phyloP scores from a whole-genome alignment of 805 yeast genomes.

The Candida caryicola region DNA sequence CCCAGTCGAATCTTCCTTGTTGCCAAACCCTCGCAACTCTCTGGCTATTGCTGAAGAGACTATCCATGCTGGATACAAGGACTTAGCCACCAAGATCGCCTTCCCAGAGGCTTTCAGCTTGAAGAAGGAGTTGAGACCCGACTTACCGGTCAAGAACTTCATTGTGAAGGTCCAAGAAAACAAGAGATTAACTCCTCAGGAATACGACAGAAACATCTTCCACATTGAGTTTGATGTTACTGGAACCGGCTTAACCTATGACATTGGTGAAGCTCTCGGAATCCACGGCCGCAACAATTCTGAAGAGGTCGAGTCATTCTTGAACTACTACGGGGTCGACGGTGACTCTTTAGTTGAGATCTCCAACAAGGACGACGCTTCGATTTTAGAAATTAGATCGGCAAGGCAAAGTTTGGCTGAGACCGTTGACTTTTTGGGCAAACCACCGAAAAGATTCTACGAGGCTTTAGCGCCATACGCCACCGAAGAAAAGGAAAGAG shows the following conservation, averaged over 20 bases:
- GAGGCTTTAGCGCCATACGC: constrained; percentile 78
- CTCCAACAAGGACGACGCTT: constrained; percentile 62
- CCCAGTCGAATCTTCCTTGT: constrained; percentile 63
- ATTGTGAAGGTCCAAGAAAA: constrained; percentile 88
- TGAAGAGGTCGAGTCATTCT: constrained; percentile 63
- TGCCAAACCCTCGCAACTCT: constrained; percentile 53
- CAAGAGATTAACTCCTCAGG: constrained; percentile 84
- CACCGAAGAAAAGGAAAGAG: constrained; percentile 63
- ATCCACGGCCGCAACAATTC: constrained; percentile 84
- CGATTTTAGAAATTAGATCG: constrained; percentile 68
- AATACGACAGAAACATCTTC: constrained; percentile 92
- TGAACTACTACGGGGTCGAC: constrained; percentile 67
- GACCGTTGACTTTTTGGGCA: constrained; percentile 85
- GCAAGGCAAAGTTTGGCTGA: constrained; percentile 78
- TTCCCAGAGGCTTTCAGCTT: constrained; percentile 78
- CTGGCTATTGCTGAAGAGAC: constrained; percentile 37
- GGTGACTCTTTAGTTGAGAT: constrained; percentile 67
- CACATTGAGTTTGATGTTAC: constrained; percentile 90
- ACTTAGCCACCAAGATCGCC: constrained; percentile 65
- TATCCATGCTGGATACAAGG: constrained; percentile 35
- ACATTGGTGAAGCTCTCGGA: constrained; percentile 95
- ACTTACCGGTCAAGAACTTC: constrained; percentile 78
- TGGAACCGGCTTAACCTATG: constrained; percentile 88
- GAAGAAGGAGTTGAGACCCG: constrained; percentile 73
- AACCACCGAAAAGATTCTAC: constrained; percentile 92